These are phyloP conservation scores for Aspergillus felis DNA, from an alignment of 2,329 filamentous ascomycete genomes.

Conservation along the genomic window DNA sequence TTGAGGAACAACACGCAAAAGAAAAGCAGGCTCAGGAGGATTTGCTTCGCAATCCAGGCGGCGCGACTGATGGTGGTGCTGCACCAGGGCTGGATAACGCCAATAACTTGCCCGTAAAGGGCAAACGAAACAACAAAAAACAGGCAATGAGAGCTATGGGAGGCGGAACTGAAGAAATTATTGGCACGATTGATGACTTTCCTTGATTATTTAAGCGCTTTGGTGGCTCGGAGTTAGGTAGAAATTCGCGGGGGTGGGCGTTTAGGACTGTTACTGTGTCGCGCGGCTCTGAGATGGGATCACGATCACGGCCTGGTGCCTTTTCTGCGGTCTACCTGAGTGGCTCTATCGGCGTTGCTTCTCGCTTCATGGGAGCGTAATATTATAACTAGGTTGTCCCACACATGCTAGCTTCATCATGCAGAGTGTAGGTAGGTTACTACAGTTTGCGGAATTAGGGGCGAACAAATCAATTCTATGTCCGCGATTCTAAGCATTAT, in stretches of 20 bases:
- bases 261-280: not conserved
- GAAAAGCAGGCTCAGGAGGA: slow-evolving; percentile 44
- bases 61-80: slow-evolving; percentile 24
- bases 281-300: not conserved
- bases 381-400: not conserved
- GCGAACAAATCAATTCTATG: not conserved
- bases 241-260: not conserved
- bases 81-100: slow-evolving; percentile 28
- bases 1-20: slow-evolving; percentile 45
- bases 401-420: not conserved
- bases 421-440: not conserved
- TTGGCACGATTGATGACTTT: slow-evolving; percentile 38
- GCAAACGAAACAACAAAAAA: slow-evolving; percentile 30
- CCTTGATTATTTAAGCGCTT: slow-evolving; percentile 13
- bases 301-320: not conserved
- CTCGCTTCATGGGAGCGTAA: not conserved
- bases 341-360: not conserved
- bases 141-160: slow-evolving; percentile 21
- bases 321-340: not conserved
- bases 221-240: not conserved
- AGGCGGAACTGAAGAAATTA: slow-evolving; percentile 39
- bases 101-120: slow-evolving; percentile 22
- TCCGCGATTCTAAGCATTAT: slow-evolving; percentile 15
- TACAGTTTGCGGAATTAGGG: not conserved
- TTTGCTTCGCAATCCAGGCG: slow-evolving; percentile 39